Base-by-base conservation (phyloP, 2,329 filamentous ascomycete genomes). In the Xylariaceae sp. region DNA sequence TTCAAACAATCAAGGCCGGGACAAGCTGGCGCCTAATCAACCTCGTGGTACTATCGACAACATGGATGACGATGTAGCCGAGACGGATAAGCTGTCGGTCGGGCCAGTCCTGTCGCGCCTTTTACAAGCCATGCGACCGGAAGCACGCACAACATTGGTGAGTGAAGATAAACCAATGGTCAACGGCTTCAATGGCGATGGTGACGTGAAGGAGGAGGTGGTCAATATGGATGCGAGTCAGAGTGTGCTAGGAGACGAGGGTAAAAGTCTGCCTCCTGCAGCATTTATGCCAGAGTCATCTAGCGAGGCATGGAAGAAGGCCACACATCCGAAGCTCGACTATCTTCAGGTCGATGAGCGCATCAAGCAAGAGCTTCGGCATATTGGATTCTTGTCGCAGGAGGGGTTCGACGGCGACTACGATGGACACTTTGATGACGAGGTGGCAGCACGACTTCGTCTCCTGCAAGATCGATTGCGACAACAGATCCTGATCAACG, bases 351-450 rank as follows among this genome's bases (percentile, higher is more conserved):
- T 97, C 17, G 94, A 99, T 68, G 90, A 96, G 70, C 90, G 94
- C 51, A 84, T 96, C 55, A 90, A 96, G 75, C 88, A 92, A 69
- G 94, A 99, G 72, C 82, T 99, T 15, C 87, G 89, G 11, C 90
- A 96, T 74, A 90, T 96, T 61, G 94, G 94, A 9, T 89, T 99
- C 68, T 79, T 97, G 13, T 85, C 89, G 0, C 77, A 82, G 3
- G 88, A 90, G 55, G 74, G 74, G 2, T 78, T 79, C 49, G 78
- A 81, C 42, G 87, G 89, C 9, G 89, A 96, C 65, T 97, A 92
- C 74, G 90, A 96, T 68, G 88, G 86, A 0, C 90, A 96, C 72
- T 92, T 87, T 67, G 94, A 99, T 71, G 94, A 99, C 72, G 93
- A 97, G 73, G 89, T 99, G 45, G 90, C 92, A 5, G 92, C 90